Base-by-base conservation (phyloP, 345 rosid genomes). In the Acer saccharum region DNA sequence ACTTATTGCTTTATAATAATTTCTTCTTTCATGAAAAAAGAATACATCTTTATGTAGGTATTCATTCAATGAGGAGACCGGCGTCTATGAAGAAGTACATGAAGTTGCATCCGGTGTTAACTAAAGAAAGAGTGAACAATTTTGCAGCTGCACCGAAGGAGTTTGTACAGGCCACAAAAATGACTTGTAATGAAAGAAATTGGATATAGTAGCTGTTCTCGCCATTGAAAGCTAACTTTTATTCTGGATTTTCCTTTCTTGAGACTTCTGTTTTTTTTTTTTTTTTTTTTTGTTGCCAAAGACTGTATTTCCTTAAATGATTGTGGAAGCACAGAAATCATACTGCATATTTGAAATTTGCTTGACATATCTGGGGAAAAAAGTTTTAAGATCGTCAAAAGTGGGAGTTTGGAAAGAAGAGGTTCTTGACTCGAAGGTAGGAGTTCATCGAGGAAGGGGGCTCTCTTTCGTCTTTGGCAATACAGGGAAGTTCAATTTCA, bases 21-120 rank as follows among this genome's bases (percentile, higher is more conserved):
- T 21, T 7, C 8, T 39, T 10, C 11, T 54, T 6, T 52, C 68
- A 9, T 69, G 18, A 29, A 1, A 2, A 7, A 1, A 23, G 23
- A 44, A 11, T 46, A 29, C 62, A 18, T 64, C 57, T 27, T 2
- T 46, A 55, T 64, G 1, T 65, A 91, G 95, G 92, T 91, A 88
- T 75, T 86, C 88, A 3, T 91, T 62, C 75, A 89, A 88, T 1
- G 90, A 88, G 83, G 87, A 81, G 72, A 89, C 86, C 3, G 90
- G 90, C 41, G 44, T 74, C 1, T 91, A 89, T 13, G 85, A 86
- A 17, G 90, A 87, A 74, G 79, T 89, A 44, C 75, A 67, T 7
- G 86, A 73, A 11, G 84, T 11, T 32, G 78, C 73, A 10, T 58
- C 87, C 29, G 61, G 18, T 52, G 81, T 48, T 18, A 83, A 68